Conservation (phyloP, 441 rosid species). For the Manihot esculenta region DNA sequence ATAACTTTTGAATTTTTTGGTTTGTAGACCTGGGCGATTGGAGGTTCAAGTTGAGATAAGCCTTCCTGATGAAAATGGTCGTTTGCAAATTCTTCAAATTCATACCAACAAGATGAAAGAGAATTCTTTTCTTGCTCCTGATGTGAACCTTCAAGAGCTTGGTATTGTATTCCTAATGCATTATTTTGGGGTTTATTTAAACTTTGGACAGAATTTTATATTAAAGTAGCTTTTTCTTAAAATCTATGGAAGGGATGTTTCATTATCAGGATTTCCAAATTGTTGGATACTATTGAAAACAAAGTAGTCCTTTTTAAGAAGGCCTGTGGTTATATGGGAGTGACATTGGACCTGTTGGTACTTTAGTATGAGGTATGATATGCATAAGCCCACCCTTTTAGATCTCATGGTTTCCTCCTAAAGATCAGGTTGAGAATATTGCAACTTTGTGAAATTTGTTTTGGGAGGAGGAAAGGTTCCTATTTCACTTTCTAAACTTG, state of each 20-base stretch:
- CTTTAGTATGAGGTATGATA: neutral
- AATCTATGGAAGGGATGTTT: neutral
- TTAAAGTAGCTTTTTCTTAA: neutral
- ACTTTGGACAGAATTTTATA: neutral
- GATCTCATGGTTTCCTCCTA: neutral
- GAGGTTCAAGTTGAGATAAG: constrained; percentile 99
- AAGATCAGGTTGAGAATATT: neutral
- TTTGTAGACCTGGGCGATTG: constrained; percentile 85
- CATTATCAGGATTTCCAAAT: neutral
- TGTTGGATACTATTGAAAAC: neutral
- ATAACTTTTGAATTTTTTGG: constrained; percentile 16
- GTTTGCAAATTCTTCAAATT: constrained; percentile 92
- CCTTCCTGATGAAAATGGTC: constrained; percentile 99
- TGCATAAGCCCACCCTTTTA: neutral
- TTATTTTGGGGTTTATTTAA: constrained; percentile 4
- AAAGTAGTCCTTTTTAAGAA: neutral
- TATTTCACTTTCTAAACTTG: neutral
- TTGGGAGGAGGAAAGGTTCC: neutral
- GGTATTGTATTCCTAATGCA: constrained; percentile 47
- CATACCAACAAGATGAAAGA: constrained; percentile 99
- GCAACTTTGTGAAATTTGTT: neutral
- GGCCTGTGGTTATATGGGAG: neutral
- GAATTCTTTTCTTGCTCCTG: constrained; percentile 88
- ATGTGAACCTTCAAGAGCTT: constrained; percentile 86
- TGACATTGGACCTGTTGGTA: neutral